These are phyloP conservation scores for Annona cherimola DNA, from an alignment of 164 flowering plant genomes.

Conservation along the genomic window DNA sequence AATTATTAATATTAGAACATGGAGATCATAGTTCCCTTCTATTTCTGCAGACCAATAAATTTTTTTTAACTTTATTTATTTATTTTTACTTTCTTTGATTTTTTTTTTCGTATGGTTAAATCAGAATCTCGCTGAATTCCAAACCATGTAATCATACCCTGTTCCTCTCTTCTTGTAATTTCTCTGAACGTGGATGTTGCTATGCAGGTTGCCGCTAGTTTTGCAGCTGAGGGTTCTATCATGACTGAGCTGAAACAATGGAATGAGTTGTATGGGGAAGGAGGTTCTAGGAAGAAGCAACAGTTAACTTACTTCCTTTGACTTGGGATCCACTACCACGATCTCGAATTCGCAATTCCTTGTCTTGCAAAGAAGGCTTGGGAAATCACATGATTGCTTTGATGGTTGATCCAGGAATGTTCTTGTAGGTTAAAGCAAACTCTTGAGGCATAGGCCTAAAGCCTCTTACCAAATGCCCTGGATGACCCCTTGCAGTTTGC, in stretches of 20 bases:
- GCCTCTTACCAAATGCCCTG: neutral
- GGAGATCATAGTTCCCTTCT: no score
- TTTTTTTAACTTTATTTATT: neutral
- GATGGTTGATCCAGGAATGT: neutral
- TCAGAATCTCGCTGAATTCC: neutral
- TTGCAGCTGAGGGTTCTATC: constrained; percentile 65
- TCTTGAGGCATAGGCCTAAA: neutral
- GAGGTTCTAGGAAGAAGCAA: constrained; percentile 87
- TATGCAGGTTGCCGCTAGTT: constrained; percentile 88
- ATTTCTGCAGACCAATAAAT: neutral
- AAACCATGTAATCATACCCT: neutral
- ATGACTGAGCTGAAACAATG: constrained; percentile 88
- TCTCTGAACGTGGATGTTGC: neutral
- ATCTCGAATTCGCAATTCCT: neutral
- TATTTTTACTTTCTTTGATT: no score
- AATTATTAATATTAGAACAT: no score
- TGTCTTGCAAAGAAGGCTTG: neutral
- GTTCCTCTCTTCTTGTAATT: neutral
- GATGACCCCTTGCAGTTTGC: neutral
- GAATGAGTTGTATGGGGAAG: constrained; percentile 91
- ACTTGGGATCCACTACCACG: neutral
- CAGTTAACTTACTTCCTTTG: constrained; percentile 81
- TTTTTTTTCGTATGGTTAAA: neutral
- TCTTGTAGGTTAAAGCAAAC: neutral
- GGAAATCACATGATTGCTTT: neutral